Base-by-base conservation (phyloP, 345 rosid species). In the Acer negundo region DNA sequence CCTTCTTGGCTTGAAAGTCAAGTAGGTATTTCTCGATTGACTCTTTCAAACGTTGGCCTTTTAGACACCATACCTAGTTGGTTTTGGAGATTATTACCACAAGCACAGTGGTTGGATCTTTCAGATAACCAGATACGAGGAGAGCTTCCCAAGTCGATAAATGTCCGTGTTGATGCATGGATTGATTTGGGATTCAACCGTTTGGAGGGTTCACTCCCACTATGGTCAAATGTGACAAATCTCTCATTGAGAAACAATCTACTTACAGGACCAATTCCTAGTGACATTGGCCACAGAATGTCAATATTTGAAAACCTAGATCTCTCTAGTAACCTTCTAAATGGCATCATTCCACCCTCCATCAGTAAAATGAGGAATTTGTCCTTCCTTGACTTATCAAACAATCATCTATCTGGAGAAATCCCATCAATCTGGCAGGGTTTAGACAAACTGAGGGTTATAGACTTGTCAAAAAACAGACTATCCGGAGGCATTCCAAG, bases 1-100 rank as follows among this genome's bases (percentile, higher is more conserved):
- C 85, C 87, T 3, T 13, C 28, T 10, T 84, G 84, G 87, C 81
- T 84, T 31, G 62, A 10, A 67, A 75, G 66, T 53, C 81, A 86
- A 15, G 24, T 11, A 35, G 38, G 38, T 86, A 1, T 15, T n/a
- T 46, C 31, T 83, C 26, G 38, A 35, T 35, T 35, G 38, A 35
- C 38, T 35, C 38, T 35, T 35, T 75, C 80, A 2, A 51, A 11
- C 0, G 77, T 44, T 22, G 70, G n/a, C 19, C 76, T 86, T 59
- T 76, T 74, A 0, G 67, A 63, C 7, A 31, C 23, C 10, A 59
- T 78, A 40, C 80, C 84, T 0, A 49, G 55, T 24, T 80, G 85
- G 84, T 55, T 82, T 64, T 80, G 82, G 82, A 40, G 49, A 12
- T 31, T 79, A 17, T 58, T 65, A 20, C 40, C 70, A 55, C 35